These are phyloP conservation scores for Tetrahymena borealis DNA, from an alignment of 73 alveolate genomes.

Conservation along the genomic window DNA sequence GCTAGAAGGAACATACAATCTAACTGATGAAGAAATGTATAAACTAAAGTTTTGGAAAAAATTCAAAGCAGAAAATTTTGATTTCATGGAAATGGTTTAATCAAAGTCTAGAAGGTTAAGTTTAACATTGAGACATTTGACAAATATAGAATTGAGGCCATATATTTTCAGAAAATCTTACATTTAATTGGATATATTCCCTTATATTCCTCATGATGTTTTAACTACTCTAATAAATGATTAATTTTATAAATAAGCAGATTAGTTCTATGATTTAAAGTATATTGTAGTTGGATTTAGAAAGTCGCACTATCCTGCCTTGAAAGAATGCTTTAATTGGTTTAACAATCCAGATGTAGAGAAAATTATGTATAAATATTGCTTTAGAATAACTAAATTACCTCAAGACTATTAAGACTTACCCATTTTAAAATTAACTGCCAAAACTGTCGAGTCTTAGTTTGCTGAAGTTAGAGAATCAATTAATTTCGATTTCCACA, in stretches of 20 bases:
- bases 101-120: background rate
- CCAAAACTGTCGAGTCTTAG: background rate
- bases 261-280: background rate
- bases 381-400: background rate
- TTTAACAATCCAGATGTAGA: background rate
- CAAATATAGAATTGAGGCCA: background rate
- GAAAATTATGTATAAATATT: background rate
- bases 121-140: background rate
- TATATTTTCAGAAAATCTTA: background rate
- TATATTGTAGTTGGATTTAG: background rate
- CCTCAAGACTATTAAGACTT: background rate
- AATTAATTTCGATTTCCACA: background rate
- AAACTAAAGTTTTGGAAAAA: background rate
- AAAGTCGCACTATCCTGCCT: background rate
- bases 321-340: background rate
- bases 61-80: background rate
- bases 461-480: background rate
- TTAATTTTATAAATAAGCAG: background rate
- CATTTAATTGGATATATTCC: background rate
- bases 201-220: background rate
- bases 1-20: background rate
- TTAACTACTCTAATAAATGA: background rate
- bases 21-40: background rate
- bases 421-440: background rate
- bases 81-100: background rate